phyloP scores from a whole-genome alignment of 305 asterid species.

The Fraxinus ornus region DNA sequence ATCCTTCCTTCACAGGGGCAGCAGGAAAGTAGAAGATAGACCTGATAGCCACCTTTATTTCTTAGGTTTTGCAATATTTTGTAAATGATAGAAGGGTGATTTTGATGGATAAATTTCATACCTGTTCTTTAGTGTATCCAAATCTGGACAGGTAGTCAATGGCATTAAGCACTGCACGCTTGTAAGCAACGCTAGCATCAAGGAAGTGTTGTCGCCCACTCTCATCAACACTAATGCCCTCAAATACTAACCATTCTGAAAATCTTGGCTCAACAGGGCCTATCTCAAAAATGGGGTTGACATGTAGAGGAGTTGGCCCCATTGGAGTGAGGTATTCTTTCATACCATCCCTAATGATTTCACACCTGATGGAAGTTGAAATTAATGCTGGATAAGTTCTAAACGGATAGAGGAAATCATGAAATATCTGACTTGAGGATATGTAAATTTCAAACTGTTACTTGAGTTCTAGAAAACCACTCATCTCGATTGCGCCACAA shows the following conservation, averaged over 20 bases:
- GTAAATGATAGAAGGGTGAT: neutral
- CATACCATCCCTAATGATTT: slow-evolving; percentile 89
- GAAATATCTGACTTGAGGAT: neutral
- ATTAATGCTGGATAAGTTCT: neutral
- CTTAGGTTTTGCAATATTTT: neutral
- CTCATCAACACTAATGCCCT: slow-evolving; percentile 96
- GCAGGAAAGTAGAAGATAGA: slow-evolving; percentile 84
- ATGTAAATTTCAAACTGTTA: slow-evolving; percentile 26
- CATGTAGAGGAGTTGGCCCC: slow-evolving; percentile 90
- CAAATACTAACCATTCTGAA: slow-evolving; percentile 93
- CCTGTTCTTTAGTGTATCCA: slow-evolving; percentile 96
- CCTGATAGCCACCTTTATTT: slow-evolving; percentile 37
- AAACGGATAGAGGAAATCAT: neutral
- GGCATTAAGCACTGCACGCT: slow-evolving; percentile 92
- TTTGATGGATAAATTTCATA: slow-evolving; percentile 13
- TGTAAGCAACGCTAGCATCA: slow-evolving; percentile 84
- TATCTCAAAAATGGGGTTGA: slow-evolving; percentile 89
- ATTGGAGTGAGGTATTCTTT: slow-evolving; percentile 87
- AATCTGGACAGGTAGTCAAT: slow-evolving; percentile 79
- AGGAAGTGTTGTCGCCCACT: slow-evolving; percentile 83
- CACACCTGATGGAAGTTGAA: slow-evolving; percentile 50
- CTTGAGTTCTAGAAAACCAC: slow-evolving; percentile 95
- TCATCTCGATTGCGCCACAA: slow-evolving; percentile 97
- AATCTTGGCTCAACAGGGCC: slow-evolving; percentile 90
- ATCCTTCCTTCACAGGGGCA: slow-evolving; percentile 99